phyloP scores from a whole-genome alignment of 2,329 filamentous ascomycete genomes.

The Fusarium sp. region DNA sequence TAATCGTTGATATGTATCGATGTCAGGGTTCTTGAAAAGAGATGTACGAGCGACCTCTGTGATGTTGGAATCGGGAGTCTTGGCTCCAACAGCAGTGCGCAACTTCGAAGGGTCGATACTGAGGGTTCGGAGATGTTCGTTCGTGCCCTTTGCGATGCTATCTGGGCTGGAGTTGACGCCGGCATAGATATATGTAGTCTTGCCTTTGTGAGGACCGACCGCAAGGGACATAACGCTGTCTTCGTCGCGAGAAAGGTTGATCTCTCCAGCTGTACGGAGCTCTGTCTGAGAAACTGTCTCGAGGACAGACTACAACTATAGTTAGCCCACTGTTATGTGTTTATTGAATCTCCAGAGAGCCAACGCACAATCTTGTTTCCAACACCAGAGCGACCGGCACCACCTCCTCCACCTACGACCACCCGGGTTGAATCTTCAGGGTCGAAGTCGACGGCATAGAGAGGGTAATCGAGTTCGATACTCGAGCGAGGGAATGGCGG shows the following conservation, averaged over 20 bases:
- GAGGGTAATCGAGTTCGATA: constrained; percentile 81
- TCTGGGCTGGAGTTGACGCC: constrained; percentile 86
- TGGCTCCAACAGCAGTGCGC: constrained; percentile 49
- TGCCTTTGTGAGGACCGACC: constrained; percentile 71
- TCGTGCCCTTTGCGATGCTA: constrained; percentile 80
- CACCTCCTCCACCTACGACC: constrained; percentile 89
- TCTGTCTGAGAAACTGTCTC: constrained; percentile 76
- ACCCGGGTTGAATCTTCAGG: constrained; percentile 81
- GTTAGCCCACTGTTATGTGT: constrained; percentile 23
- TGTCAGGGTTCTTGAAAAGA: constrained; percentile 64
- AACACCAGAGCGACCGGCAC: constrained; percentile 83
- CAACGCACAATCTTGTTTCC: constrained; percentile 84
- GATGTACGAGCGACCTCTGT: constrained; percentile 65
- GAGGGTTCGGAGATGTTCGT: constrained; percentile 86
- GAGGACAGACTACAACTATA: constrained; percentile 71
- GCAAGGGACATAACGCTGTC: constrained; percentile 90
- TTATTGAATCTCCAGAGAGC: background rate
- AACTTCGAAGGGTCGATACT: constrained; percentile 64
- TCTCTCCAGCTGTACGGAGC: constrained; percentile 75
- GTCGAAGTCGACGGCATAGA: constrained; percentile 91
- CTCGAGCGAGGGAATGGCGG: constrained; percentile 66
- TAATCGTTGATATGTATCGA: constrained; percentile 71
- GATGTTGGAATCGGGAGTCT: constrained; percentile 56
- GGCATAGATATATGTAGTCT: constrained; percentile 71
- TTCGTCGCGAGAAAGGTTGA: constrained; percentile 85